Evolutionary conservation across 2,329 filamentous ascomycete genomes (phyloP), one percentile per base, ranked within the genome.

Genomic region (Claviceps quebecensis): DNA sequence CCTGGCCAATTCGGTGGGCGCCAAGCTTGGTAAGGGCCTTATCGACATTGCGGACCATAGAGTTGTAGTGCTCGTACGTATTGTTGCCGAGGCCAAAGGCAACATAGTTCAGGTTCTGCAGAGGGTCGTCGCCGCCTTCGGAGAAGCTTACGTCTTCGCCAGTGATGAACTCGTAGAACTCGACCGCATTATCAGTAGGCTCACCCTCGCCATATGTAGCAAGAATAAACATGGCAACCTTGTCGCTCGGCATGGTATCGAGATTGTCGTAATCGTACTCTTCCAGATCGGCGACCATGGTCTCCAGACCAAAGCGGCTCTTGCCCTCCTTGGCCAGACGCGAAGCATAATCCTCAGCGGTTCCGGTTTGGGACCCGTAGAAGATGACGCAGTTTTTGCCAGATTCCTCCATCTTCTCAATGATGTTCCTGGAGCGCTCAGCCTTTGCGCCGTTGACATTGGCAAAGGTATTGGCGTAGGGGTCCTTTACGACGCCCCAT

Each of bases 1-100:
- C 88, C 53, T 83, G 75, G 45, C 93, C 90, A 59, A 98, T 87
- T 58, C 88, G 80, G 63, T 82, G 77, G 13, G 86, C 93, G 55
- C 93, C 93, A 19, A 95, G 76, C 62, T 86, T 91, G 63, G 81
- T 76, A 53, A 98, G 73, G 55, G 82, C 83, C 66, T 85, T 82
- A 70, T 93, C 82, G 53, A 97, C 84, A 56, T 91, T 87, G 67
- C 91, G 88, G 54, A 98, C 90, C 88, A 98, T 95, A 49, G 86
- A 86, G 73, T 98, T 98, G 77, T 96, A 98, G 75, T 98, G 93
- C 67, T 98, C 93, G 67, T 98, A 98, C 29, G 93, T 97, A 75
- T 97, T 98, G 76, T 98, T 98, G 59, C 93, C 93, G 40, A 98
- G 81, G 63, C 93, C 93, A 62, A 98, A 98, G 52, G 89, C 80